These are phyloP conservation scores for Calvatia gigantea DNA, from an alignment of 768 basidiomycete genomes.

Conservation along the genomic window DNA sequence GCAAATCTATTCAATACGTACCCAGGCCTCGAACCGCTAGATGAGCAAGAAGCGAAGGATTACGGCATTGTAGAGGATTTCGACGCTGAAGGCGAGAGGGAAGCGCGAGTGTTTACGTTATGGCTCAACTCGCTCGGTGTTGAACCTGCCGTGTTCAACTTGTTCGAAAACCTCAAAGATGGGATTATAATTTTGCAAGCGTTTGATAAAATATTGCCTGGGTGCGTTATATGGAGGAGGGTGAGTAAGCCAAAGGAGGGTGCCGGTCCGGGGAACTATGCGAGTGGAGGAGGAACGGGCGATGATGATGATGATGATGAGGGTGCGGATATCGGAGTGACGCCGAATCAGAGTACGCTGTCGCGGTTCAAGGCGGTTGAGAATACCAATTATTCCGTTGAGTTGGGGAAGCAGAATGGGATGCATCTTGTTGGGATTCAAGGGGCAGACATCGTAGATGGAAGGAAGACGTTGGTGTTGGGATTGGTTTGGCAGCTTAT, in stretches of 20 bases:
- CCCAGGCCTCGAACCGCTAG: conserved; percentile 91
- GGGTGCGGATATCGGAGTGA: conserved; percentile 78
- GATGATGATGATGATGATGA: conserved; percentile 55
- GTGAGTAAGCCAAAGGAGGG: conserved; percentile 91
- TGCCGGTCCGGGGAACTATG: conserved; percentile 37
- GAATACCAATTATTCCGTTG: conserved; percentile 95
- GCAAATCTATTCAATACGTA: conserved; percentile 99
- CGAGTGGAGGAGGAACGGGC: conserved; percentile 29
- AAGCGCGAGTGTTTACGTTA: conserved; percentile 95
- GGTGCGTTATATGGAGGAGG: conserved; percentile 90
- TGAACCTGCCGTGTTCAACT: conserved; percentile 92
- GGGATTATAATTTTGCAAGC: conserved; percentile 91
- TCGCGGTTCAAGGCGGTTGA: conserved; percentile 98
- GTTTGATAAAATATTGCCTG: conserved; percentile 93
- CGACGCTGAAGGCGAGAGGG: conserved; percentile 97
- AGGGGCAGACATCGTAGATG: conserved; percentile 96
- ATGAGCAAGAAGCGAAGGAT: conserved; percentile 90
- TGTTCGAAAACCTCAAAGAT: conserved; percentile 95
- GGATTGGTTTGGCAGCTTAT: conserved; percentile 98
- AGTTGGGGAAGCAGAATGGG: conserved; percentile 87
- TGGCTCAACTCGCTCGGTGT: conserved; percentile 98
- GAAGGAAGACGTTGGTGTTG: conserved; percentile 86
- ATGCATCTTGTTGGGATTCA: conserved; percentile 98
- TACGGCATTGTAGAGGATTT: conserved; percentile 93
- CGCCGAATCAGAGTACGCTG: conserved; percentile 78